Evolutionary conservation across 73 alveolate genomes (phyloP).

Genomic region (Paramecium caudatum): DNA sequence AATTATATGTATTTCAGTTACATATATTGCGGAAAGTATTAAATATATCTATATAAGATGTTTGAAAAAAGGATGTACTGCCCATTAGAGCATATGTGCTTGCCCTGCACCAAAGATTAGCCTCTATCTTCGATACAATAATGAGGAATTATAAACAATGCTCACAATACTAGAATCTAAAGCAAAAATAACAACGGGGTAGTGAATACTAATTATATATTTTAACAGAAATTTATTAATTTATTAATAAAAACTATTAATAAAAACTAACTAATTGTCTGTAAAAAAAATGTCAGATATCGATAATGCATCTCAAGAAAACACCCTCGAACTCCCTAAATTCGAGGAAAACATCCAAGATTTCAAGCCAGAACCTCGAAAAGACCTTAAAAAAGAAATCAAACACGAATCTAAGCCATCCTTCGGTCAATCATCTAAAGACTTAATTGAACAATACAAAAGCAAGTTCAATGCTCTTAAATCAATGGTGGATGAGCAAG

Average conservation of each 20-base stretch:
- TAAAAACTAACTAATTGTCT: constrained; percentile 41
- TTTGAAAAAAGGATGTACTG: constrained; percentile 72
- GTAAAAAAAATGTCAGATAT: constrained; percentile 54
- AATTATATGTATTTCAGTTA: constrained; percentile 62
- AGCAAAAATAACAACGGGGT: neutral
- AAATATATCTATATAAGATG: neutral
- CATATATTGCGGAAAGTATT: constrained; percentile 69
- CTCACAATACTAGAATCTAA: neutral
- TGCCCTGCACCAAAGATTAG: constrained; percentile 41
- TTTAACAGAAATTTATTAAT: constrained; percentile 12
- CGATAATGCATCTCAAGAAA: neutral
- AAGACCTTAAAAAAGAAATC: constrained; percentile 14
- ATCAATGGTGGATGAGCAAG: neutral
- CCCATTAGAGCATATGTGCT: constrained; percentile 65
- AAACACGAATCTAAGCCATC: constrained; percentile 9
- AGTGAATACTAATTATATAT: constrained; percentile 17
- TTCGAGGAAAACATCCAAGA: constrained; percentile 22
- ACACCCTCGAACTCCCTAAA: constrained; percentile 37
- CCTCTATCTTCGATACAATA: constrained; percentile 54
- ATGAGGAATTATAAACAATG: constrained; percentile 21
- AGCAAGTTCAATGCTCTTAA: constrained; percentile 29
- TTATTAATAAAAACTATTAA: constrained; percentile 45
- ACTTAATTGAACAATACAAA: constrained; percentile 45
- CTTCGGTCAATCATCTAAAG: constrained; percentile 59
- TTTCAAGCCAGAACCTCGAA: constrained; percentile 35